A percentile compares a stretch with the other conserved stretches of the same genome.
Evolutionary conservation across 2,329 filamentous ascomycete species (phyloP).

Genomic region (Penicillium griseofulvum): DNA sequence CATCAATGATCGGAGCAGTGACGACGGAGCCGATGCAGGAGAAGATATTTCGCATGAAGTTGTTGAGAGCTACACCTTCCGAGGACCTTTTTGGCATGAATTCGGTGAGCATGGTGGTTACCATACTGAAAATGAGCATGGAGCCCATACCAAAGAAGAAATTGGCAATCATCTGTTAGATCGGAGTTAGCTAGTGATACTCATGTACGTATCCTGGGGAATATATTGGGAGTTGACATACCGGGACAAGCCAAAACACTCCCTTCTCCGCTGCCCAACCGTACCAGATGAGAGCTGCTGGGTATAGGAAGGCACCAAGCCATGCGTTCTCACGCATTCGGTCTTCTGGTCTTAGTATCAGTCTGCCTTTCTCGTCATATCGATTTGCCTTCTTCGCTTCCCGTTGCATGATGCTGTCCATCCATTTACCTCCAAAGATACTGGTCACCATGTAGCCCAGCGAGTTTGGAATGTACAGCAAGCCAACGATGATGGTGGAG

Average conservation of each 20-base stretch:
- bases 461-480: conserved; percentile 74
- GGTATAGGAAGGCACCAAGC: conserved; percentile 69
- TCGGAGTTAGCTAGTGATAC: conserved; percentile 1
- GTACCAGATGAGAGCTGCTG: conserved; percentile 68
- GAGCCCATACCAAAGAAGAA: conserved; percentile 73
- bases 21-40: conserved; percentile 69
- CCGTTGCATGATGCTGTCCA: conserved; percentile 75
- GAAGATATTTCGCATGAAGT: conserved; percentile 76
- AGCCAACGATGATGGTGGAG: conserved; percentile 65
- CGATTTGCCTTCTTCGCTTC: conserved; percentile 69
- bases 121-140: conserved; percentile 74
- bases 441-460: conserved; percentile 70
- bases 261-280: conserved; percentile 69
- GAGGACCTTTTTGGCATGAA: conserved; percentile 72
- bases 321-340: conserved; percentile 80
- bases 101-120: conserved; percentile 81
- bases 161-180: conserved; percentile 55
- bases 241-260: conserved; percentile 61
- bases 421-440: conserved; percentile 71
- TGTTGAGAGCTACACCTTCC: conserved; percentile 75
- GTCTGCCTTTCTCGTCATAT: conserved; percentile 63
- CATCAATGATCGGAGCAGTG: conserved; percentile 66
- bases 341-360: conserved; percentile 73
- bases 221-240: conserved; percentile 28
- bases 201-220: not conserved